Base-by-base conservation (phyloP, 2,329 filamentous ascomycete genomes). In the Colletotrichum eremochloae region DNA sequence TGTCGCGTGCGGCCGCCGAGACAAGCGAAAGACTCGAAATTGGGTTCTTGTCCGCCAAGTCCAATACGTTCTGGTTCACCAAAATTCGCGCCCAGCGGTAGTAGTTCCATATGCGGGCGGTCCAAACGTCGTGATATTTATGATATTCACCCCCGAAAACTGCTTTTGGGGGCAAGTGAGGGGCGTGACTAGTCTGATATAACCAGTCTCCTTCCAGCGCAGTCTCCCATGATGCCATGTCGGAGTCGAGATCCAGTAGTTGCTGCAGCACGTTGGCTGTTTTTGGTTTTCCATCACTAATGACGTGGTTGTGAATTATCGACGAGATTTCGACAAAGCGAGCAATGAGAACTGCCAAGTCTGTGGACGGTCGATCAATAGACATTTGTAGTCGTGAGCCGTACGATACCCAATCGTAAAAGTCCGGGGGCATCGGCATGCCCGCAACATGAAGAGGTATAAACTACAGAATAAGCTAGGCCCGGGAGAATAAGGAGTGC, bases 21-120 rank as follows among this genome's bases (percentile, higher is more conserved):
- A 84, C 73, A n/a, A 81, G 75, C 1, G 77, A 75, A 5, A 75
- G 71, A 60, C 81, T 81, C 5, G 83, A 85, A 8, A 76, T 62
- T 0, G 86, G 86, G 66, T 82, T 84, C 0, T 76, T 76, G 50
- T 79, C 78, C 6, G 79, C 78, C 42, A 84, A 77, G 14, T 82
- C 81, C 12, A 88, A 78, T 15, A 91, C 84, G 53, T 84, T 81
- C 72, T 89, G 84, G 76, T 84, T 86, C 20, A 85, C 77, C 12
- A 90, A 78, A 33, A 90, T 86, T n/a, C 88, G 86, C 8, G 84
- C 84, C 83, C 88, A 90, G 33, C 90, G 87, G 75, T 87, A 90
- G 74, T 91, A 86, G 71, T 88, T 89, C 87, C 87, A 91, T 52
- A 88, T 83, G 33, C 86, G 84, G 11, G 86, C 87, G 24, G 84